Percentiles rank a stretch among this genome's conserved stretches.
Conservation (phyloP, 176 grass and related monocot genomes). For the Raddia distichophylla region DNA sequence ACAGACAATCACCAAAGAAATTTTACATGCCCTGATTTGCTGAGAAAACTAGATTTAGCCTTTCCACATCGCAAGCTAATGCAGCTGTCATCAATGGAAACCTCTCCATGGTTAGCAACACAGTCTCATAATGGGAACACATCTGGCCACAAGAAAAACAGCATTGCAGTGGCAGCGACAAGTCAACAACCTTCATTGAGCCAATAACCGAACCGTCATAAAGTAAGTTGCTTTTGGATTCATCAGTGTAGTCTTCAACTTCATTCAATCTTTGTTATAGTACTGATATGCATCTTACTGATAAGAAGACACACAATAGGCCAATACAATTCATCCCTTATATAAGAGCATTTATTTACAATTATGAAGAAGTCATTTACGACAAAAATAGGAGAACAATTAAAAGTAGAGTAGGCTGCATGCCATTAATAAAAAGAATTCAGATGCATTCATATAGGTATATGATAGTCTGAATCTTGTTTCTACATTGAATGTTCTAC, state of each 20-base stretch:
- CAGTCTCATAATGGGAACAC: not conserved
- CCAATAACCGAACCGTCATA: not conserved
- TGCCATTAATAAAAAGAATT: not conserved
- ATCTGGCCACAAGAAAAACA: slow-evolving; percentile 15
- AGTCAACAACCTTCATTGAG: not conserved
- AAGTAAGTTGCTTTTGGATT: slow-evolving; percentile 39
- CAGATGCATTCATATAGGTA: slow-evolving; percentile 3
- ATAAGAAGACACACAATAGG: not conserved
- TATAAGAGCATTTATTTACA: not conserved
- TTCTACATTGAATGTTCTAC: slow-evolving; percentile 30
- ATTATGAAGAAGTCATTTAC: not conserved
- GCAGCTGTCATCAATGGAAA: not conserved
- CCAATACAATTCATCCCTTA: slow-evolving; percentile 14
- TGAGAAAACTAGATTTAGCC: slow-evolving; percentile 20
- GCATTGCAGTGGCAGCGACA: slow-evolving; percentile 6
- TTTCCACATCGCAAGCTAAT: slow-evolving; percentile 35
- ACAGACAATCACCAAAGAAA: not conserved
- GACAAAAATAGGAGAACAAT: not conserved
- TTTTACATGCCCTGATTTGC: slow-evolving; percentile 36
- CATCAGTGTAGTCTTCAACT: not conserved
- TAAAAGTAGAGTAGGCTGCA: not conserved
- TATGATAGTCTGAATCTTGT: slow-evolving; percentile 7
- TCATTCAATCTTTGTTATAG: slow-evolving; percentile 10
- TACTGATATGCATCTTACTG: not conserved
- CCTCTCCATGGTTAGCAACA: slow-evolving; percentile 4